These are phyloP conservation scores for Salix dunnii DNA, from an alignment of 345 rosid genomes.

Conservation along the genomic window DNA sequence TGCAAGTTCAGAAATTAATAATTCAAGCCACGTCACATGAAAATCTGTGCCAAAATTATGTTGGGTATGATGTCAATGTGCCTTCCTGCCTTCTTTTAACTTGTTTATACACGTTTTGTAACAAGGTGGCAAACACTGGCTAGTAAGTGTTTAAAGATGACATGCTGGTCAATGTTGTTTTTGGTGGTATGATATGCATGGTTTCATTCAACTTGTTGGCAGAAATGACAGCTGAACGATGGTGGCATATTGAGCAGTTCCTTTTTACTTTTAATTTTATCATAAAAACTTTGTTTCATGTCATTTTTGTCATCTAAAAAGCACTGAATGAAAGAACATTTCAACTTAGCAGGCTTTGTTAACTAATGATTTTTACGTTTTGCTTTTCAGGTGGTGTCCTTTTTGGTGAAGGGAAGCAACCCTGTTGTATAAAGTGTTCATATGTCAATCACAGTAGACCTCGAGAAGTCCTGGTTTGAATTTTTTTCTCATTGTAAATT, in stretches of 20 bases:
- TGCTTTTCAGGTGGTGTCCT: conserved; percentile 79
- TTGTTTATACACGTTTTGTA: background rate
- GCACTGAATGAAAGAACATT: background rate
- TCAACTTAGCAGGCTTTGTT: background rate
- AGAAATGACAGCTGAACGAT: background rate
- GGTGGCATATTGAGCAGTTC: background rate
- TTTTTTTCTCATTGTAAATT: background rate
- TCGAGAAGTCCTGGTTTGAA: background rate
- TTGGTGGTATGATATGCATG: background rate
- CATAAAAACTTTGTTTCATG: background rate
- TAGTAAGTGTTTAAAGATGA: background rate
- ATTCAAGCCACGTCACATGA: conserved; percentile 82
- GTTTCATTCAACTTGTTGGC: background rate
- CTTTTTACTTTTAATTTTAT: background rate
- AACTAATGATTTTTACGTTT: background rate
- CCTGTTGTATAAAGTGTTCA: conserved; percentile 16
- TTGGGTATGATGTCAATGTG: conserved; percentile 60
- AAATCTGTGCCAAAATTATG: conserved; percentile 93
- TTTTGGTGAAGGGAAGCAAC: conserved; percentile 55
- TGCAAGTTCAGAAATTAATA: conserved; percentile 94
- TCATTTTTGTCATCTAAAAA: background rate
- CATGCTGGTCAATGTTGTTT: background rate
- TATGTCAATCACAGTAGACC: background rate
- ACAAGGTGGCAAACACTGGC: no score
- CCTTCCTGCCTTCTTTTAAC: background rate